Percentiles rank a stretch among this genome's conserved stretches.
phyloP scores from a whole-genome alignment of 2,329 filamentous ascomycete genomes.

The Thelonectria blattea region DNA sequence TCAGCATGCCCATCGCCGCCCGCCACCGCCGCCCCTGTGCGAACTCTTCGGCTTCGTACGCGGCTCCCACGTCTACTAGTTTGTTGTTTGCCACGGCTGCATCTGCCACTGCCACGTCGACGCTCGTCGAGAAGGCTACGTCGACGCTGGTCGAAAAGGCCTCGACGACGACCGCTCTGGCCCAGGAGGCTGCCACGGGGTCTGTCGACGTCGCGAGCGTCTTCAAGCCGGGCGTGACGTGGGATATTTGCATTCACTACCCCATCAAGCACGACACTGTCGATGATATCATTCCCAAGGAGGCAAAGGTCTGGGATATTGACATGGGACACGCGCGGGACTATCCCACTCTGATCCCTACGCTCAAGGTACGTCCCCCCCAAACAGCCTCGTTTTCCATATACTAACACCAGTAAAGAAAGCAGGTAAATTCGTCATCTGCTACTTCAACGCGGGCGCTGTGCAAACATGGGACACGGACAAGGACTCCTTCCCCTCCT shows the following conservation, averaged over 20 bases:
- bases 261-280: slow-evolving; percentile 38
- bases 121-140: background rate
- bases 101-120: background rate
- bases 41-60: background rate
- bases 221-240: slow-evolving; percentile 40
- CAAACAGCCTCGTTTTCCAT: background rate
- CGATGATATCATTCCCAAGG: slow-evolving; percentile 35
- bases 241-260: slow-evolving; percentile 41
- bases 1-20: slow-evolving; percentile 24
- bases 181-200: background rate
- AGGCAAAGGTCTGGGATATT: slow-evolving; percentile 42
- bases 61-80: background rate
- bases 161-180: background rate
- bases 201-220: background rate
- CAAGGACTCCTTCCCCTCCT: slow-evolving; percentile 33
- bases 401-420: slow-evolving; percentile 12
- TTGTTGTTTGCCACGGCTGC: background rate
- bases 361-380: slow-evolving; percentile 34
- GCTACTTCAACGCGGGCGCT: slow-evolving; percentile 44
- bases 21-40: slow-evolving; percentile 4
- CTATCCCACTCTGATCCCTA: slow-evolving; percentile 37
- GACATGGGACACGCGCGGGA: slow-evolving; percentile 39
- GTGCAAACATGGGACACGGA: slow-evolving; percentile 40
- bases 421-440: slow-evolving; percentile 41
- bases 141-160: background rate